These are phyloP conservation scores for Pyrenula aspistea DNA, from an alignment of 495 filamentous ascomycete species.

Conservation along the genomic window DNA sequence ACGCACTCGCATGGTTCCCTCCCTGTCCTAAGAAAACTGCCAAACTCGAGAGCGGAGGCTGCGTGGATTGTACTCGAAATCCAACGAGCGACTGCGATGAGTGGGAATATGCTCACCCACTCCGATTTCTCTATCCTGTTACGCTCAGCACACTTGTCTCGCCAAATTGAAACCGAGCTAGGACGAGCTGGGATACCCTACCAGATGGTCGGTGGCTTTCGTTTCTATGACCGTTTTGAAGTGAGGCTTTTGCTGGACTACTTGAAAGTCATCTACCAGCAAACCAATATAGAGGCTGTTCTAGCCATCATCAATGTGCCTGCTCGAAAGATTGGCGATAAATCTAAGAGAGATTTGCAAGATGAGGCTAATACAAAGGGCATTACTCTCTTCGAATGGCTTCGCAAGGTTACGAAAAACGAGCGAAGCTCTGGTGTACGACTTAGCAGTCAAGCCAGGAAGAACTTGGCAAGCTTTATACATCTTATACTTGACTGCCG, in stretches of 20 bases:
- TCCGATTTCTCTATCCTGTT: slow-evolving; percentile 82
- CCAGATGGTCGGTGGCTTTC: slow-evolving; percentile 83
- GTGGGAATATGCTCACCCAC: slow-evolving; percentile 56
- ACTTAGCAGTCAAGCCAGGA: slow-evolving; percentile 54
- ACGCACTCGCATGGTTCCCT: slow-evolving; percentile 72
- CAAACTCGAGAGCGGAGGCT: slow-evolving; percentile 62
- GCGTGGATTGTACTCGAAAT: slow-evolving; percentile 87
- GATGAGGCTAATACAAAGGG: slow-evolving; percentile 61
- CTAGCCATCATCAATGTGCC: slow-evolving; percentile 80
- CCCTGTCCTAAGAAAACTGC: slow-evolving; percentile 73
- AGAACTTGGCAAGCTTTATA: slow-evolving; percentile 47
- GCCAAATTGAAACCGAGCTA: slow-evolving; percentile 72
- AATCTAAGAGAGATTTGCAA: slow-evolving; percentile 58
- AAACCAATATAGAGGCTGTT: slow-evolving; percentile 79
- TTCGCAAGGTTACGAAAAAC: slow-evolving; percentile 61
- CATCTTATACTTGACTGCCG: slow-evolving; percentile 48
- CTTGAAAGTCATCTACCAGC: slow-evolving; percentile 72
- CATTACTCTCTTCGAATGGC: slow-evolving; percentile 60
- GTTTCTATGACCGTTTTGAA: slow-evolving; percentile 88
- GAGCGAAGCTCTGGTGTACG: slow-evolving; percentile 52
- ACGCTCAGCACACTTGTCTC: slow-evolving; percentile 70
- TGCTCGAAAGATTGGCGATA: slow-evolving; percentile 68
- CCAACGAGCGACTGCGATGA: slow-evolving; percentile 54
- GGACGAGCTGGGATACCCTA: slow-evolving; percentile 83
- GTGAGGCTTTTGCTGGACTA: slow-evolving; percentile 88